Evolutionary conservation across 2,329 filamentous ascomycete genomes (phyloP).

Genomic region (Fusarium pininemorale): DNA sequence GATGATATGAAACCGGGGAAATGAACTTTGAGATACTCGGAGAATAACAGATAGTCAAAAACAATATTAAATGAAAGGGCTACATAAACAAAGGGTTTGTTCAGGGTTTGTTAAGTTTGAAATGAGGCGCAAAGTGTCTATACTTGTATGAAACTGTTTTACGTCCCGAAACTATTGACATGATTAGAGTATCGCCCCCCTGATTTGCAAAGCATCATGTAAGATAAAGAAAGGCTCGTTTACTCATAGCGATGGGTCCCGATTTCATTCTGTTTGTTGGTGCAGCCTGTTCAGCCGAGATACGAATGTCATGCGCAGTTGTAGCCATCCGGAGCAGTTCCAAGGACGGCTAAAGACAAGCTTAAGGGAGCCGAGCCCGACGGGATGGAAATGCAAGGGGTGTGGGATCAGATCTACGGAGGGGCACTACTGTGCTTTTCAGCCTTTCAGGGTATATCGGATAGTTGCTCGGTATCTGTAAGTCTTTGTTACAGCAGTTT

Average conservation of each 20-base stretch:
- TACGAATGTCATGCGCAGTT: neutral
- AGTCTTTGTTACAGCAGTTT: neutral
- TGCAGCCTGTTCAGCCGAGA: neutral
- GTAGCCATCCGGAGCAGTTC: rapidly evolving
- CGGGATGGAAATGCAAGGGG: neutral
- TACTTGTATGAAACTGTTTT: neutral
- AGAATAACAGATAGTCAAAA: neutral
- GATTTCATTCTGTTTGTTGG: neutral
- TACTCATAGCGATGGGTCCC: neutral
- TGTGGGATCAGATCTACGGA: neutral
- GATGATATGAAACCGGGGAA: neutral
- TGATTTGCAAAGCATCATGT: neutral
- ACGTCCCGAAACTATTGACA: neutral
- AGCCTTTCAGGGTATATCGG: neutral
- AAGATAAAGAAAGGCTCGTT: neutral
- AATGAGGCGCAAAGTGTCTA: neutral
- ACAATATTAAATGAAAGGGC: neutral
- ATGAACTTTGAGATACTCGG: neutral
- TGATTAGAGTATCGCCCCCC: neutral
- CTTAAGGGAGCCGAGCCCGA: neutral
- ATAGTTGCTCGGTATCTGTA: neutral
- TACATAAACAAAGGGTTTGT: neutral
- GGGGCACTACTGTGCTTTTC: neutral
- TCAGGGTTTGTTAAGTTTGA: neutral
- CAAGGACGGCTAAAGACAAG: neutral